Conservation (phyloP, 2,329 filamentous ascomycete species). For the Neofusicoccum ribis region DNA sequence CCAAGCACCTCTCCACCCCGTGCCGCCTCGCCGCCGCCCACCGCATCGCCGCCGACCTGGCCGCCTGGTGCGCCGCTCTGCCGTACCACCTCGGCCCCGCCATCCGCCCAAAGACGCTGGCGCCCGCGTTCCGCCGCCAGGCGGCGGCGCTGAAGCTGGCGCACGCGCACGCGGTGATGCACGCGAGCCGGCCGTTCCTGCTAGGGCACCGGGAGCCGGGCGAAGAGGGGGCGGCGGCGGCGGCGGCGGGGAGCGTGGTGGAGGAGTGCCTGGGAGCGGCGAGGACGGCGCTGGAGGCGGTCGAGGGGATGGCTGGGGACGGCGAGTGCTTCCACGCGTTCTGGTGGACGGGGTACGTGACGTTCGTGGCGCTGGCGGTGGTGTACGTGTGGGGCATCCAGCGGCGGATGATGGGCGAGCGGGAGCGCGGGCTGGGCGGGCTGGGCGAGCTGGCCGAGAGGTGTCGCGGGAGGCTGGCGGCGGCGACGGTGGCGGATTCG, state of each 20-base stretch:
- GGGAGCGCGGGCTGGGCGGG: slow-evolving; percentile 11
- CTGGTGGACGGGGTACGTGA: slow-evolving; percentile 53
- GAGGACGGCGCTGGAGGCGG: slow-evolving; percentile 37
- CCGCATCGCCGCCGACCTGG: slow-evolving; percentile 39
- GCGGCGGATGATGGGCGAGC: slow-evolving; percentile 22
- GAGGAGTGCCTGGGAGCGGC: slow-evolving; percentile 50
- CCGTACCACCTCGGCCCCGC: slow-evolving; percentile 45
- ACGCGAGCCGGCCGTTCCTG: slow-evolving; percentile 36
- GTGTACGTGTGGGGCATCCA: slow-evolving; percentile 53
- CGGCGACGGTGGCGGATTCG: slow-evolving; percentile 49
- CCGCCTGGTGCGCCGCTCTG: slow-evolving; percentile 33
- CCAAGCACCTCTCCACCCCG: slow-evolving; percentile 34
- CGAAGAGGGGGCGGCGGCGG: slow-evolving; percentile 25
- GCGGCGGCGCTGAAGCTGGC: slow-evolving; percentile 33
- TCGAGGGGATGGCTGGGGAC: slow-evolving; percentile 41
- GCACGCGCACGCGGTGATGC: slow-evolving; percentile 36
- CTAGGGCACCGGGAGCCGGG: slow-evolving; percentile 24
- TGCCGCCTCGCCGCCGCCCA: slow-evolving; percentile 42
- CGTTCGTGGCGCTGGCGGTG: slow-evolving; percentile 51
- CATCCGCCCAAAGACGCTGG: slow-evolving; percentile 47
- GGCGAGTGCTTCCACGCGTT: slow-evolving; percentile 44
- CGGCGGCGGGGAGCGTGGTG: slow-evolving; percentile 40
- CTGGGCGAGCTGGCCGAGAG: slow-evolving; percentile 46
- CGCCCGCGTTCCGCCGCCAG: slow-evolving; percentile 44
- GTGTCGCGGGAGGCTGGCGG: slow-evolving; percentile 47